Conservation (phyloP, 169 alveolate species). For the Sarcocystis neurona region DNA sequence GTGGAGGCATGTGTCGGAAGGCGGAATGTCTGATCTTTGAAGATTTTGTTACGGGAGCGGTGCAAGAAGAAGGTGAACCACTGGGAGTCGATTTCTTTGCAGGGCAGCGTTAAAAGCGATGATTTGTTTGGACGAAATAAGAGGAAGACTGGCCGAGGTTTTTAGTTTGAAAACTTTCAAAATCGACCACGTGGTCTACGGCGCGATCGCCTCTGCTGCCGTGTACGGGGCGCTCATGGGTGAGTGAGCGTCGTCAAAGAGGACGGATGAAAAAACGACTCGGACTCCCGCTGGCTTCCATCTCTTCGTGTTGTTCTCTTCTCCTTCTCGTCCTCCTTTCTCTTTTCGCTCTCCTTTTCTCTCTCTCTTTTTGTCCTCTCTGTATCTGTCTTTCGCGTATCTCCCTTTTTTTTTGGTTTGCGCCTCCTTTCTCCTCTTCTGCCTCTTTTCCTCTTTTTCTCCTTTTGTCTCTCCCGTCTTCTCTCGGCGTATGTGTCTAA, state of each 20-base stretch:
- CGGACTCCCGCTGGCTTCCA: too few species aligned
- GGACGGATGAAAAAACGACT: too few species aligned
- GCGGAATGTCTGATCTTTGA: too few species aligned
- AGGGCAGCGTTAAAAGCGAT: conserved; percentile 74
- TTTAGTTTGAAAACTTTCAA: conserved; percentile 83
- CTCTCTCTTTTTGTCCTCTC: too few species aligned
- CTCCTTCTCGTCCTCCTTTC: neutral
- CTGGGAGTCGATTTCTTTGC: neutral
- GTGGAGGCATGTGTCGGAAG: too few species aligned
- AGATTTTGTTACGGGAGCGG: too few species aligned
- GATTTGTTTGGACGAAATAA: conserved; percentile 86
- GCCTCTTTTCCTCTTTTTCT: too few species aligned
- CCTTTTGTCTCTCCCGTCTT: too few species aligned
- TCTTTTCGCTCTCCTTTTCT: too few species aligned
- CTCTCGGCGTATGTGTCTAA: too few species aligned
- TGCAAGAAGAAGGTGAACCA: too few species aligned
- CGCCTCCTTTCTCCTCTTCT: neutral
- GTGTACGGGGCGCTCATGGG: conserved; percentile 88
- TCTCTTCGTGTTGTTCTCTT: neutral
- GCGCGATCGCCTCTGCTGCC: conserved; percentile 83
- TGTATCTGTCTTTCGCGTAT: too few species aligned
- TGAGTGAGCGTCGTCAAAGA: conserved; percentile 37
- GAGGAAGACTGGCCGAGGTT: conserved; percentile 84
- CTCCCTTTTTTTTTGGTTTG: neutral
- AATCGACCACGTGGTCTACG: conserved; percentile 89